Percentiles rank a stretch among this genome's conserved stretches.
phyloP scores from a whole-genome alignment of 352 stramenopile species.

The Pythium myriotylum region DNA sequence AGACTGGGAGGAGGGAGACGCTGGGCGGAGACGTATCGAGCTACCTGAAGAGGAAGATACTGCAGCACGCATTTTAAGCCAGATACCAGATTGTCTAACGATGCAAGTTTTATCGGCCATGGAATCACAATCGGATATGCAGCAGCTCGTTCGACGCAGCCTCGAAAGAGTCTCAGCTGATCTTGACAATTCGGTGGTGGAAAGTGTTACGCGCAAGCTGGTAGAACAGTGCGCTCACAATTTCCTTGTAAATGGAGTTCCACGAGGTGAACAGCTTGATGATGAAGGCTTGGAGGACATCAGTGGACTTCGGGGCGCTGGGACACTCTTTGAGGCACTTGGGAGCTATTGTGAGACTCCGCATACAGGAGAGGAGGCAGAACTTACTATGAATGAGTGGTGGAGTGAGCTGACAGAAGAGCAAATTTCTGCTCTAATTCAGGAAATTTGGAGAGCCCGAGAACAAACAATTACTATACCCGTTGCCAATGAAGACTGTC shows the following conservation, averaged over 20 bases:
- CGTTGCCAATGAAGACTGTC: no score
- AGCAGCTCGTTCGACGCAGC: slow-evolving; percentile 21
- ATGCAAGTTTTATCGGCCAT: slow-evolving; percentile 2
- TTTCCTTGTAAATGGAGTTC: background rate
- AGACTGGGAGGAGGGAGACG: background rate
- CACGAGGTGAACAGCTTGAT: background rate
- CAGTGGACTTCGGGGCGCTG: slow-evolving; percentile 24
- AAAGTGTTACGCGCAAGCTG: slow-evolving; percentile 17
- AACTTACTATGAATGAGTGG: slow-evolving; percentile 14
- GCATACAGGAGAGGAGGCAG: background rate
- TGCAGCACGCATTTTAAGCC: slow-evolving; percentile 14
- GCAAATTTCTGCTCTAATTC: slow-evolving; percentile 23
- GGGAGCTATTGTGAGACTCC: background rate
- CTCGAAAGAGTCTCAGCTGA: slow-evolving; percentile 13
- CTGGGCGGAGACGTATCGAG: slow-evolving; percentile 11
- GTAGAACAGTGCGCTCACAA: slow-evolving; percentile 11
- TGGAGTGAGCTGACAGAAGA: slow-evolving; percentile 28
- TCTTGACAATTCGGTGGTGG: slow-evolving; percentile 4
- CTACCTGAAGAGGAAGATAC: slow-evolving; percentile 11
- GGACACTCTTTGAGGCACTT: slow-evolving; percentile 20
- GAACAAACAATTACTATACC: background rate
- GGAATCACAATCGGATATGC: slow-evolving; percentile 1
- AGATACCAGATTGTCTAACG: slow-evolving; percentile 26
- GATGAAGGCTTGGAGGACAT: slow-evolving; percentile 13
- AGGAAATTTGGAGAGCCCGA: slow-evolving; percentile 22